Evolutionary conservation across 441 rosid genomes (phyloP), one percentile per base, ranked within the genome.

Genomic region (Syzygium malaccense): DNA sequence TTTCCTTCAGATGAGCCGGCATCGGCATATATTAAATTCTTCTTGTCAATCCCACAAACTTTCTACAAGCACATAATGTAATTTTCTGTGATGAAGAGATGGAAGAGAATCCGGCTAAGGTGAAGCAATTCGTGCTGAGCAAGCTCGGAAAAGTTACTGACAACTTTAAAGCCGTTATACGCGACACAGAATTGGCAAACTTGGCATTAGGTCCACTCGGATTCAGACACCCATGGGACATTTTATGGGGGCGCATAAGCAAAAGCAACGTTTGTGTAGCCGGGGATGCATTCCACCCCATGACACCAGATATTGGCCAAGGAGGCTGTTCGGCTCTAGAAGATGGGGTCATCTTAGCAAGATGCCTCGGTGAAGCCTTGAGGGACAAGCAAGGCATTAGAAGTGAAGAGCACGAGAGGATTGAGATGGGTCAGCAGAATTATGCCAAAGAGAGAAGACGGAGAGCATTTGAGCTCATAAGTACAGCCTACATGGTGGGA

Each of bases 251-350:
- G 90, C 94, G 93, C 86, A 95, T 96, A 25, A 91, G 95, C 92
- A 94, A 92, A 75, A 95, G 93, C 86, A 95, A 94, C 53, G 94
- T 92, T 7, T 95, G 97, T 68, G 94, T 95, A 26, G 96, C 96
- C 7, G 98, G 97, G 62, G 97, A 96, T 89, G 97, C 98, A n/a
- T 93, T 96, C 51, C 98, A 96, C 85, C 96, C 97, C 26, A 95
- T 96, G 98, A 96, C 96, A 37, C 97, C 98, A 25, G 97, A 96
- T 87, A 87, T 96, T 2, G 97, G 95, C 71, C 98, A 94, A 92
- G 98, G 97, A 1, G 97, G 96, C 58, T 95, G 96, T 89, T 87
- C 93, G 4, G 96, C 98, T 79, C 87, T 95, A 88, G 98, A 96
- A 91, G 98, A 95, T 68, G 95, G 94, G 8, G 92, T 95, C 84